A percentile compares a stretch with the other conserved stretches of the same genome.
Conservation (phyloP, 129 eudicot genomes). For the Flaveria robusta region DNA sequence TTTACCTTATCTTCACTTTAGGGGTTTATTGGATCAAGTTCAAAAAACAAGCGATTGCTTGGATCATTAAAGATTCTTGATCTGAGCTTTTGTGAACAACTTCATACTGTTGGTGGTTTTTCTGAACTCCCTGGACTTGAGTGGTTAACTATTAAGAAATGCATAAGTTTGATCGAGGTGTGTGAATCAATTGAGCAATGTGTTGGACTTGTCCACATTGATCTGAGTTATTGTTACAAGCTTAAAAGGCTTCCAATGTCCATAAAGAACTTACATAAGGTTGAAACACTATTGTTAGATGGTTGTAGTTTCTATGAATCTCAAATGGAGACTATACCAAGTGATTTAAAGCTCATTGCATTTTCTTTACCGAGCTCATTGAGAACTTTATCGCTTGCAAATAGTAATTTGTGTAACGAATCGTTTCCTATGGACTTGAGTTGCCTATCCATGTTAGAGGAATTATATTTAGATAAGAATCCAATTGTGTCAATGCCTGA, state of each 20-base stretch:
- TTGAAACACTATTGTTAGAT: neutral
- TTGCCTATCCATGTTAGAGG: neutral
- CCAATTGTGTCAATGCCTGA: constrained; percentile 1
- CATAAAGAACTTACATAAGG: neutral
- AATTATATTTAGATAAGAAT: neutral
- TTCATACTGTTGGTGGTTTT: neutral
- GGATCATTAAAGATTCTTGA: constrained; percentile 18
- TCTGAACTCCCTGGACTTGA: neutral
- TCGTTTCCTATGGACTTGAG: constrained; percentile 10
- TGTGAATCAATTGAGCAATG: constrained; percentile 5
- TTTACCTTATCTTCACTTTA: neutral
- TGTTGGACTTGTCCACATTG: constrained; percentile 1
- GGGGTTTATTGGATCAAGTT: neutral
- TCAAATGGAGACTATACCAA: neutral
- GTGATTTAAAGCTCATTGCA: neutral
- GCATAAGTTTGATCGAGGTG: neutral
- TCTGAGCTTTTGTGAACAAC: neutral
- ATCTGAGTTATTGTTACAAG: neutral
- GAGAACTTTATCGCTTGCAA: neutral
- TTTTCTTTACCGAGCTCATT: neutral
- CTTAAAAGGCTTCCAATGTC: neutral
- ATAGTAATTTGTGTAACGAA: constrained; percentile 1
- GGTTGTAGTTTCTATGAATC: neutral
- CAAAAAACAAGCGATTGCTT: constrained; percentile 3
- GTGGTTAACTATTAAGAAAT: neutral